These are phyloP conservation scores for Aureobasidium sp. DNA, from an alignment of 2,329 filamentous ascomycete genomes.

Conservation along the genomic window DNA sequence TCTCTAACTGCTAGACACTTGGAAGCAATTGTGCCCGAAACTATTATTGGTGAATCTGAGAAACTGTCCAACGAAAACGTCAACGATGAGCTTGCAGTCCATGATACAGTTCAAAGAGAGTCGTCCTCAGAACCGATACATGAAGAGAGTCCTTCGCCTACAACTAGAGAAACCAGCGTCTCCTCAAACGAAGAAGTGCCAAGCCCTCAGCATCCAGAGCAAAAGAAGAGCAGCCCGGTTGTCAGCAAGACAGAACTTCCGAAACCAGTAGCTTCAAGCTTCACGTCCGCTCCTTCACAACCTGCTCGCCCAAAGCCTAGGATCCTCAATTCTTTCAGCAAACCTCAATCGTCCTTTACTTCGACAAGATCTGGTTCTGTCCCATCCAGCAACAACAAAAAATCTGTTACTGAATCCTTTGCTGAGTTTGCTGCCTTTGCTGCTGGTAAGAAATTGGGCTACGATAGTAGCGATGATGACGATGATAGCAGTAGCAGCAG, in stretches of 20 bases:
- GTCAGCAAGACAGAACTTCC: background rate
- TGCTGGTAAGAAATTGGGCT: background rate
- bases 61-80: background rate
- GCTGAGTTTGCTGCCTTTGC: slow-evolving; percentile 1
- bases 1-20: background rate
- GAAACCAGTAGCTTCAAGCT: background rate
- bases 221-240: background rate
- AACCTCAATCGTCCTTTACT: background rate
- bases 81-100: background rate
- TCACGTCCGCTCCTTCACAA: background rate
- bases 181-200: background rate
- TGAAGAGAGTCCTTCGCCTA: background rate
- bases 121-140: background rate
- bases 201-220: background rate
- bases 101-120: background rate
- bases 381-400: background rate
- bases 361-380: background rate
- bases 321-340: background rate
- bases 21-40: background rate
- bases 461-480: background rate
- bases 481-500: background rate
- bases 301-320: background rate
- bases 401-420: background rate
- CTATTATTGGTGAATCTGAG: background rate
- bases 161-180: slow-evolving; percentile 1